Percentiles rank a stretch among this genome's conserved stretches.
phyloP scores from a whole-genome alignment of 176 grass and related monocot species.

The Raddia guianensis region DNA sequence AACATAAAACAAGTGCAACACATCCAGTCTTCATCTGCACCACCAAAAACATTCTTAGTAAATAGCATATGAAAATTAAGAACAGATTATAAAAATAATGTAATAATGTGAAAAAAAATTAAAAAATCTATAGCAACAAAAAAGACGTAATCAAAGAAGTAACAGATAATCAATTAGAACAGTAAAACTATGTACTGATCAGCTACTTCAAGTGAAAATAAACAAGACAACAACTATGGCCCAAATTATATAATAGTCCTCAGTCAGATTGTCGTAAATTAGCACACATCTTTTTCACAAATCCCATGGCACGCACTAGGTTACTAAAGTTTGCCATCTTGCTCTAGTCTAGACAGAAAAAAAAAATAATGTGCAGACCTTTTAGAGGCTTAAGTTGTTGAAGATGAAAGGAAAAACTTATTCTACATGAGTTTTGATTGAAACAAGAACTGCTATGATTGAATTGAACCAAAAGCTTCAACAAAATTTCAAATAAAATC shows the following conservation, averaged over 20 bases:
- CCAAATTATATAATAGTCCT: not conserved
- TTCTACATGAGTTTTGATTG: conserved; percentile 6
- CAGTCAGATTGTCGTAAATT: not conserved
- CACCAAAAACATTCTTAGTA: conserved; percentile 46
- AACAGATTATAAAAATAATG: conserved; percentile 17
- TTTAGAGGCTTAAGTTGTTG: conserved; percentile 1
- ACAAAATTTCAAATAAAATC: not conserved
- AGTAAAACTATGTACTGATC: conserved; percentile 31
- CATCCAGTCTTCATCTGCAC: conserved; percentile 98
- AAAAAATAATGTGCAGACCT: conserved; percentile 25
- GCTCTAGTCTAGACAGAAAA: not conserved
- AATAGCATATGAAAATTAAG: conserved; percentile 17
- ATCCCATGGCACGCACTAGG: not conserved
- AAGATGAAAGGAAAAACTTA: conserved; percentile 21
- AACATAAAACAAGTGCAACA: conserved; percentile 92
- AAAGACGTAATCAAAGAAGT: not conserved
- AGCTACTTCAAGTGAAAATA: not conserved
- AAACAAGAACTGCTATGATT: too few species aligned
- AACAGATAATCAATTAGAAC: not conserved
- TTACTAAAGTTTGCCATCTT: conserved; percentile 3
- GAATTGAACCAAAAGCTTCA: too few species aligned
- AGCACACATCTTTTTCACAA: conserved; percentile 23
- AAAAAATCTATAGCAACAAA: not conserved
- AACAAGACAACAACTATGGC: conserved; percentile 1
- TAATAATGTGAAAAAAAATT: not conserved